Base-by-base conservation (phyloP, 192 early-diverging fungal species). In the Podochytrium sp. region DNA sequence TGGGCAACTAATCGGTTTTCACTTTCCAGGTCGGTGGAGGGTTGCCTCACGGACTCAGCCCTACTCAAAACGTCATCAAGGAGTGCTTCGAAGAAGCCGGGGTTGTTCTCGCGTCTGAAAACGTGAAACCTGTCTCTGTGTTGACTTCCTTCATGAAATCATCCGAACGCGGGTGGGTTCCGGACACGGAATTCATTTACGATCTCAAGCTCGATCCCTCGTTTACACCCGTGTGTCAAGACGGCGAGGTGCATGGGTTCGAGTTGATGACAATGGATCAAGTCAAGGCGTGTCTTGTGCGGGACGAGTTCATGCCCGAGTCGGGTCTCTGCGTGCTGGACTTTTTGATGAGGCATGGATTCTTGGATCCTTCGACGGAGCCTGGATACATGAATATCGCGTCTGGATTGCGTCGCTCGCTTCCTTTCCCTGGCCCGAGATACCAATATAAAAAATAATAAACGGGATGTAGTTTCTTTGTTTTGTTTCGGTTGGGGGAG, bases 81-180 rank as follows among this genome's bases (percentile, higher is more conserved):
- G 97, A 99, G 72, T 94, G 91, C 73, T 82, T 84, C 47, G 97
- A 99, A 79, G 97, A 99, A 73, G 96, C 91, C 5, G 87, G 87
- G 14, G 27, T 63, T 52, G 82, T 88, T 0, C 35, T 32, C 0
- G 56, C 83, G 1, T 55, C 51, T 32, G 20, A 77, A 20, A 80
- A 78, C n/a, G 84, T 89, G 0, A 34, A 71, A 4, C 72, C 80
- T 14, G 86, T 83, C 0, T 91, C 93, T 1, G 87, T 83, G 0
- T 84, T 98, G 27, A 83, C 91, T 30, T 96, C 94, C 75, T 93
- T 85, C 35, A 84, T 84, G 2, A 73, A 81, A 6, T 71, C 76
- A n/a, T 23, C 39, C 23, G 70, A 88, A 87, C 27, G 78, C 75
- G 63, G 79, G 79, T 74, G 91, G 92, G 35, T 79, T 65, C 95